These are phyloP conservation scores for Leccinum ochraceum DNA, from an alignment of 768 basidiomycete genomes.

Conservation along the genomic window DNA sequence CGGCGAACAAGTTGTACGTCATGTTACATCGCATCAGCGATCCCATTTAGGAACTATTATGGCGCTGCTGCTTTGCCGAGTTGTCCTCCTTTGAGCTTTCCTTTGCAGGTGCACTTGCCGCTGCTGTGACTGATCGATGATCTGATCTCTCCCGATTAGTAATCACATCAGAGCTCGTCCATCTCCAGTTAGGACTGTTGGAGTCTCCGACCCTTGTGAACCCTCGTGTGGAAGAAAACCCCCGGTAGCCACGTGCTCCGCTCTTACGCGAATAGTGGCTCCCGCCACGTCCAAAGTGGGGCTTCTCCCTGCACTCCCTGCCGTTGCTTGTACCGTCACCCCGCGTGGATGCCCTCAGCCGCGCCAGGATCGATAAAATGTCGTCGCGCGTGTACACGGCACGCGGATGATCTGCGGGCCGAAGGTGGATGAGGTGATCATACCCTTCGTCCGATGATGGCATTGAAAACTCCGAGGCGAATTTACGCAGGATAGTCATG, in stretches of 20 bases:
- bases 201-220: slow-evolving; percentile 17
- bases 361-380: slow-evolving; percentile 51
- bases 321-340: slow-evolving; percentile 11
- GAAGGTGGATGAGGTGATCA: slow-evolving; percentile 51
- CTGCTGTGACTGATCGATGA: slow-evolving; percentile 15
- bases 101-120: slow-evolving; percentile 16
- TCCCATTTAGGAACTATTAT: slow-evolving; percentile 26
- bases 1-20: slow-evolving; percentile 21
- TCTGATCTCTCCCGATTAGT: slow-evolving; percentile 19
- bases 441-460: slow-evolving; percentile 65
- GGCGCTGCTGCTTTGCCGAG: slow-evolving; percentile 21
- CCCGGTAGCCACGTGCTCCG: slow-evolving; percentile 26
- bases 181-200: slow-evolving; percentile 21
- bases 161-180: slow-evolving; percentile 8
- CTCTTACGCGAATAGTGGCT: slow-evolving; percentile 7
- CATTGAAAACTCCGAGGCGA: slow-evolving; percentile 58
- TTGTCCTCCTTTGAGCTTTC: slow-evolving; percentile 26
- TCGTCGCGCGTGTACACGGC: slow-evolving; percentile 52
- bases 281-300: slow-evolving; percentile 14
- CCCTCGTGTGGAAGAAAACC: slow-evolving; percentile 14
- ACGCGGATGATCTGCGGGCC: slow-evolving; percentile 38
- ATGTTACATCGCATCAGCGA: slow-evolving; percentile 18
- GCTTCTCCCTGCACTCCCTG: slow-evolving; percentile 7
- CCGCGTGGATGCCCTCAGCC: slow-evolving; percentile 39
- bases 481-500: slow-evolving; percentile 60